Percentiles rank a stretch among this genome's conserved stretches.
Evolutionary conservation across 768 basidiomycete genomes (phyloP).

Genomic region (Cystobasidium onofrii): DNA sequence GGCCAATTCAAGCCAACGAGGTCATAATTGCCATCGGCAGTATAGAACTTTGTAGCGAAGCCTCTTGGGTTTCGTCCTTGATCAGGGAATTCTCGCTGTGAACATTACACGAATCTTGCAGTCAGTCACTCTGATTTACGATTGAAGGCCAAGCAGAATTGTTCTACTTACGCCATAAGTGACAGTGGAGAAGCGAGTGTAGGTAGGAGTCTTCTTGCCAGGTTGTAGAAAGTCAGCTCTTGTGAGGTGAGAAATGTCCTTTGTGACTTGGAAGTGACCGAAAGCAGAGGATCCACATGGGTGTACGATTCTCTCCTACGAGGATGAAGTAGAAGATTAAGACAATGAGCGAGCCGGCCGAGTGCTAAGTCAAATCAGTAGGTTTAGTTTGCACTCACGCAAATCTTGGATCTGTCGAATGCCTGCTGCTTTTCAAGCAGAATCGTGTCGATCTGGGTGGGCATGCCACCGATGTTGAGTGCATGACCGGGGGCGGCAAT

Average conservation of each 20-base stretch:
- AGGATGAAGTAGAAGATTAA: neutral
- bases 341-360: too few species aligned
- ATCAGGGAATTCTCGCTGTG: constrained; percentile 50
- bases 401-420: constrained; percentile 43
- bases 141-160: too few species aligned
- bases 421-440: constrained; percentile 45
- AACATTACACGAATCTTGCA: too few species aligned
- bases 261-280: constrained; percentile 43
- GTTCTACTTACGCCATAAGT: constrained; percentile 40
- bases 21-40: constrained; percentile 67
- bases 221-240: constrained; percentile 43
- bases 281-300: constrained; percentile 43
- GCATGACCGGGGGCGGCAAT: constrained; percentile 42
- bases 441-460: constrained; percentile 42
- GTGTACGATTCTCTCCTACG: constrained; percentile 44
- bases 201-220: constrained; percentile 41
- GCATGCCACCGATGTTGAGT: constrained; percentile 44
- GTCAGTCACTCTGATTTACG: too few species aligned
- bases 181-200: constrained; percentile 43
- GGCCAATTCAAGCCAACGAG: constrained; percentile 72
- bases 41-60: constrained; percentile 76
- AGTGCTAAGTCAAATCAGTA: too few species aligned
- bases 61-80: constrained; percentile 68
- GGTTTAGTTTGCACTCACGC: neutral
- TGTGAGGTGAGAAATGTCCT: constrained; percentile 43